These are phyloP conservation scores for Aureobasidium sp. DNA, from an alignment of 2,329 filamentous ascomycete genomes.

Conservation along the genomic window DNA sequence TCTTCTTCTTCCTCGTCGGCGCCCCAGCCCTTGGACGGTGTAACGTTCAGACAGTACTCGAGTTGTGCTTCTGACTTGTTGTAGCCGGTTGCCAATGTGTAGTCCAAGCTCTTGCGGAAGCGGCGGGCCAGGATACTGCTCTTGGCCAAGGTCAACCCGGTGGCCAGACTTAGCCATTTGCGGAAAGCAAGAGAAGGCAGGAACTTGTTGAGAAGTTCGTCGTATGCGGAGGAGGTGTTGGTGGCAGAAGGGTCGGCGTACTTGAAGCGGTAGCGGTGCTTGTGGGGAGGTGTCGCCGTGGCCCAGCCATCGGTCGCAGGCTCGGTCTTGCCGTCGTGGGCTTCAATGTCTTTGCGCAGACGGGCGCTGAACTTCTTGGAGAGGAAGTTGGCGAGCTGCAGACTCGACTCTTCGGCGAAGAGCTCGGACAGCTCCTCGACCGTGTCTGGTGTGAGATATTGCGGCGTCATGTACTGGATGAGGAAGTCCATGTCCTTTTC, in stretches of 20 bases:
- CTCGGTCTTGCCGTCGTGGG: constrained; percentile 13
- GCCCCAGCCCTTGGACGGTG: constrained; percentile 78
- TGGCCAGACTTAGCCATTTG: constrained; percentile 81
- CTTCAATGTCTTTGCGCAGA: constrained; percentile 59
- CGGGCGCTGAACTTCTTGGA: constrained; percentile 66
- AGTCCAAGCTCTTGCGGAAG: constrained; percentile 81
- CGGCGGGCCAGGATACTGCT: constrained; percentile 74
- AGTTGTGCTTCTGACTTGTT: constrained; percentile 63
- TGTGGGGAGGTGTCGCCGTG: constrained; percentile 75
- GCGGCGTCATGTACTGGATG: constrained; percentile 80
- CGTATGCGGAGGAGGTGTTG: constrained; percentile 45
- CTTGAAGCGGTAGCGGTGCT: constrained; percentile 85
- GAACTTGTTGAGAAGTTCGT: constrained; percentile 71
- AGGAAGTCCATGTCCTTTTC: constrained; percentile 81
- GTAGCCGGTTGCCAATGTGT: constrained; percentile 84
- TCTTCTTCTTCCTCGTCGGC: constrained; percentile 43
- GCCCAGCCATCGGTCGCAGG: constrained; percentile 28
- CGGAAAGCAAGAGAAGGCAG: constrained; percentile 80
- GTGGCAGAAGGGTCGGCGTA: constrained; percentile 34
- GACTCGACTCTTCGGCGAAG: constrained; percentile 75
- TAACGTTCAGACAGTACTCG: constrained; percentile 81
- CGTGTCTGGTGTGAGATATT: constrained; percentile 86
- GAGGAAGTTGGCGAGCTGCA: constrained; percentile 72
- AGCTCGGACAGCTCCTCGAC: constrained; percentile 71
- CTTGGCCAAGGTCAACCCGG: constrained; percentile 62